Evolutionary conservation across 345 rosid species (phyloP).

Genomic region (Melaleuca alternifolia): DNA sequence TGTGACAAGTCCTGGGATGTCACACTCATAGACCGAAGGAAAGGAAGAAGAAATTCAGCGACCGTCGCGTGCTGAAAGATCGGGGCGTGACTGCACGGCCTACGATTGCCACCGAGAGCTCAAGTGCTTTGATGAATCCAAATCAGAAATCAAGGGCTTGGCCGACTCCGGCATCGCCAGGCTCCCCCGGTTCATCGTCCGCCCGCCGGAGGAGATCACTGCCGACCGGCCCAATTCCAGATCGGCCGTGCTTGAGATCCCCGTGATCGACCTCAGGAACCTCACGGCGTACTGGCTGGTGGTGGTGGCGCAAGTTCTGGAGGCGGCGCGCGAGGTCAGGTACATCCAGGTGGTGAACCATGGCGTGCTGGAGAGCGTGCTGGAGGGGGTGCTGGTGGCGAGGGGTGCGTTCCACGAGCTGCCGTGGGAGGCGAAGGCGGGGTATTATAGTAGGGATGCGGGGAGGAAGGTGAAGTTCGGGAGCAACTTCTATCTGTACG

Average conservation of each 20-base stretch:
- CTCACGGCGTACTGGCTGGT: neutral
- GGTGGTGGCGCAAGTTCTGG: constrained; percentile 4
- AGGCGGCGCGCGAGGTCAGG: constrained; percentile 19
- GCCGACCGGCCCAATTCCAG: neutral
- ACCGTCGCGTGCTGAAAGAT: too few species aligned
- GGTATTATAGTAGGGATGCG: constrained; percentile 12
- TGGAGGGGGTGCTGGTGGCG: constrained; percentile 15
- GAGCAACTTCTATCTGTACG: constrained; percentile 8
- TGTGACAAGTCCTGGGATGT: too few species aligned
- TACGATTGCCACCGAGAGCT: constrained; percentile 9
- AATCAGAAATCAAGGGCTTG: constrained; percentile 27
- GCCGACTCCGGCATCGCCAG: constrained; percentile 15
- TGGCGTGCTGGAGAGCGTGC: neutral
- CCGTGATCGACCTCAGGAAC: constrained; percentile 4
- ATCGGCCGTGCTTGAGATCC: neutral
- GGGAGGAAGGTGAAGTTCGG: constrained; percentile 21
- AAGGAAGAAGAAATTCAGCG: too few species aligned
- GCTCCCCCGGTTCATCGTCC: constrained; percentile 12
- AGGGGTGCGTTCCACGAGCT: constrained; percentile 18
- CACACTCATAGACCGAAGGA: too few species aligned
- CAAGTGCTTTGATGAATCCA: constrained; percentile 21
- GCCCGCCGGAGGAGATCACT: constrained; percentile 1
- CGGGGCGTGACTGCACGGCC: too few species aligned
- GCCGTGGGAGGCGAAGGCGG: constrained; percentile 7
- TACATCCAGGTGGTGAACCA: constrained; percentile 27